Conservation (phyloP, 2,329 filamentous ascomycete genomes). For the Neofusicoccum umdonicola region DNA sequence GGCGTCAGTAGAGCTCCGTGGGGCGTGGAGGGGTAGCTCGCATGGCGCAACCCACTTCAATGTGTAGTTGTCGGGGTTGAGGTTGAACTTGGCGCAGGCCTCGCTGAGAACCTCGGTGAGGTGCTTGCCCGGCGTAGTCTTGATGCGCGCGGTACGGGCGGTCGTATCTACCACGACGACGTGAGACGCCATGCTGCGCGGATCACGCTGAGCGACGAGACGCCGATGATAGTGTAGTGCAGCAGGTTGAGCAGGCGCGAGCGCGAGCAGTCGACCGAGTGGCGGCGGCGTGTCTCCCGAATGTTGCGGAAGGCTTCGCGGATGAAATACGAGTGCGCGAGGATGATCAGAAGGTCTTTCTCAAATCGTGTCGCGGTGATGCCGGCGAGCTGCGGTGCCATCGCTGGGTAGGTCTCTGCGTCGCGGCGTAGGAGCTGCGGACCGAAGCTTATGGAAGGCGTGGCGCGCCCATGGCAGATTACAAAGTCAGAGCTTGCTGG, state of each 20-base stretch:
- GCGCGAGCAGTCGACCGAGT: conserved; percentile 11
- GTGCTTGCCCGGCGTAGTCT: conserved; percentile 77
- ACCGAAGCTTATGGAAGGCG: conserved; percentile 15
- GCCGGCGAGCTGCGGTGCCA: conserved; percentile 10
- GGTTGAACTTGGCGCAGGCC: conserved; percentile 78
- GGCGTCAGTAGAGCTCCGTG: background rate
- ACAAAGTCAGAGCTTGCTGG: background rate
- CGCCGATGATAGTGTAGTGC: conserved; percentile 17
- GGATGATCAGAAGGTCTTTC: conserved; percentile 13
- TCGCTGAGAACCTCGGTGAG: conserved; percentile 83
- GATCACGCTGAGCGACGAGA: conserved; percentile 11
- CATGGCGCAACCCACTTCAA: conserved; percentile 63
- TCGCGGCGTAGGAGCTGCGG: conserved; percentile 12
- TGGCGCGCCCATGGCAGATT: conserved; percentile 8
- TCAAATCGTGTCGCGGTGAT: conserved; percentile 15
- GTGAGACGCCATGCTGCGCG: conserved; percentile 71
- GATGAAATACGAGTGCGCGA: conserved; percentile 15
- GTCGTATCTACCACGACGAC: conserved; percentile 84
- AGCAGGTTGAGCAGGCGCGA: conserved; percentile 16
- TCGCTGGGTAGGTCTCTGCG: conserved; percentile 9
- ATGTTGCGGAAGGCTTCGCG: conserved; percentile 11
- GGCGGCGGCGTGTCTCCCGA: conserved; percentile 16
- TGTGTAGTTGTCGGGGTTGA: conserved; percentile 70
- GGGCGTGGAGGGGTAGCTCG: conserved; percentile 18
- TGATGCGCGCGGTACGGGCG: conserved; percentile 74